phyloP scores from a whole-genome alignment of 345 rosid genomes.

The Murraya koenigii region DNA sequence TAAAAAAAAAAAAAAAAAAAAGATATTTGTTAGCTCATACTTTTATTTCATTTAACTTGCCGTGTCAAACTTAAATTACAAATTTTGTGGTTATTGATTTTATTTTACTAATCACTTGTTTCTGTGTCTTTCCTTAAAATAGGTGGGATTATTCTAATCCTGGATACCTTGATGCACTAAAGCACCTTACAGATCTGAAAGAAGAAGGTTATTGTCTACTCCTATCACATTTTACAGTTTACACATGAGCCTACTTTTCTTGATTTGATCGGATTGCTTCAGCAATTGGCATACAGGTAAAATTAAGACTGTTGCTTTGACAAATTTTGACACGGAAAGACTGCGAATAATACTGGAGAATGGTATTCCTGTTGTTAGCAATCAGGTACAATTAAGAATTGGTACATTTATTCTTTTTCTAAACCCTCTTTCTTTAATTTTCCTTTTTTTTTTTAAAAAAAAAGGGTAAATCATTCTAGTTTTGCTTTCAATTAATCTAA shows the following conservation, averaged over 20 bases:
- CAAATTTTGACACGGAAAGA: constrained; percentile 91
- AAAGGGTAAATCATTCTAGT: neutral
- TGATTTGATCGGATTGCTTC: constrained; percentile 20
- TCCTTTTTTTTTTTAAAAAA: neutral
- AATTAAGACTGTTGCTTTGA: constrained; percentile 89
- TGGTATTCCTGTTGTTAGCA: constrained; percentile 91
- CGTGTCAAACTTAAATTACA: neutral
- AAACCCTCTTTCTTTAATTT: neutral
- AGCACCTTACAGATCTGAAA: constrained; percentile 82
- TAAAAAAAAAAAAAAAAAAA: too few relatives aligned
- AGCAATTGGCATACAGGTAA: constrained; percentile 54
- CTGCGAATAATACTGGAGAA: constrained; percentile 78
- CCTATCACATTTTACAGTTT: constrained; percentile 15
- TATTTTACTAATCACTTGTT: neutral
- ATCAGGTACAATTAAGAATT: constrained; percentile 55
- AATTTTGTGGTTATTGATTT: neutral
- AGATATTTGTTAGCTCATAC: neutral
- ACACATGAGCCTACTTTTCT: constrained; percentile 16
- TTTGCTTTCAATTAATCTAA: neutral
- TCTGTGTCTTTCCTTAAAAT: constrained; percentile 5
- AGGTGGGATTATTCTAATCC: constrained; percentile 97
- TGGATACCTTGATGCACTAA: constrained; percentile 87
- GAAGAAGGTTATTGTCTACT: constrained; percentile 58
- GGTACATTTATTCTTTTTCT: neutral
- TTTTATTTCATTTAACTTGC: neutral